Evolutionary conservation across 2,329 filamentous ascomycete genomes (phyloP).

Genomic region (Emergomyces pasteurianus): DNA sequence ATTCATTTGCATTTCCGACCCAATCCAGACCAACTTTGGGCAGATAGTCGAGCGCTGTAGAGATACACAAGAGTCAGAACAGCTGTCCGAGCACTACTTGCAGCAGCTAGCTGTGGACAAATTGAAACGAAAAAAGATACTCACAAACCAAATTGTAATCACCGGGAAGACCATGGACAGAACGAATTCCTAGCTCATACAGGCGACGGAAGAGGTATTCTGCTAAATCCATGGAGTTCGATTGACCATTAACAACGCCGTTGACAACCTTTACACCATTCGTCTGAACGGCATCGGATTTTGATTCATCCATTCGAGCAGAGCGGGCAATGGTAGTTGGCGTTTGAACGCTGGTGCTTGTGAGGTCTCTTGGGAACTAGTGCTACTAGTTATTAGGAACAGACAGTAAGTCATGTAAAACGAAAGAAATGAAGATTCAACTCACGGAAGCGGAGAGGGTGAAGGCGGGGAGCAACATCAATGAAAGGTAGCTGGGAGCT

Average conservation of each 20-base stretch:
- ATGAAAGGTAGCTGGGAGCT: neutral
- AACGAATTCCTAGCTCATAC: slow-evolving; percentile 26
- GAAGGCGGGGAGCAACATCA: neutral
- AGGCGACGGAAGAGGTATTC: slow-evolving; percentile 33
- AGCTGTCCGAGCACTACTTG: neutral
- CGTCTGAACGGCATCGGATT: neutral
- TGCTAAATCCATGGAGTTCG: slow-evolving; percentile 1
- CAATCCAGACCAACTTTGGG: slow-evolving; percentile 42
- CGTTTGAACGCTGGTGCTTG: neutral
- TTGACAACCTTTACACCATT: neutral
- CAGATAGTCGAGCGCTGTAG: slow-evolving; percentile 45
- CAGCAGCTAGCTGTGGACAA: neutral
- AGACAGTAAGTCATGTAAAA: no score
- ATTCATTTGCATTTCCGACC: slow-evolving; percentile 52
- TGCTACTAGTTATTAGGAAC: no score
- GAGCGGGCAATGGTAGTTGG: neutral
- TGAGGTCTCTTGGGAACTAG: neutral
- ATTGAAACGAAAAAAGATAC: neutral
- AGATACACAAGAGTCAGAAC: neutral
- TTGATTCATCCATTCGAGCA: neutral
- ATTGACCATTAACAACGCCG: neutral
- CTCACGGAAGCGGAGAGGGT: neutral
- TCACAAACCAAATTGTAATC: slow-evolving; percentile 30
- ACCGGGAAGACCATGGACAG: slow-evolving; percentile 35
- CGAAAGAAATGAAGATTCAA: neutral